phyloP scores from a whole-genome alignment of 2,329 filamentous ascomycete genomes.

The Zymoseptoria crescenta region DNA sequence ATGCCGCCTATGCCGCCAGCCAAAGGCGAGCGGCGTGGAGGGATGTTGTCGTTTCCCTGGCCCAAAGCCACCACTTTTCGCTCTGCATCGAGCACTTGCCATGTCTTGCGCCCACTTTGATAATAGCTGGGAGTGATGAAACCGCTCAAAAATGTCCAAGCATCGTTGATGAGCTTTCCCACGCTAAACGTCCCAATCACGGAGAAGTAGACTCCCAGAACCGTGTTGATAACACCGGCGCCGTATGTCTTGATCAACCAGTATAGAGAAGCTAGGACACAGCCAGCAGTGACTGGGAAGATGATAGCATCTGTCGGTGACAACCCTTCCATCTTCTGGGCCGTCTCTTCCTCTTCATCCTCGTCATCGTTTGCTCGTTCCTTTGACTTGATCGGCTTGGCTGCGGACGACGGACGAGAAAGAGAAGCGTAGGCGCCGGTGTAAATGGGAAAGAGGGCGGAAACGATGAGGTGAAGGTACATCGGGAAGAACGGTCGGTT shows the following conservation, averaged over 20 bases:
- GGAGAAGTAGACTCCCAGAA: slow-evolving; percentile 78
- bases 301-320: slow-evolving; percentile 73
- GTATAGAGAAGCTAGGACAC: slow-evolving; percentile 68
- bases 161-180: slow-evolving; percentile 64
- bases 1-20: slow-evolving; percentile 44
- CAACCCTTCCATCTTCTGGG: slow-evolving; percentile 59
- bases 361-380: slow-evolving; percentile 31
- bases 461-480: slow-evolving; percentile 55
- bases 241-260: slow-evolving; percentile 86
- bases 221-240: slow-evolving; percentile 69
- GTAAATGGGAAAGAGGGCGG: slow-evolving; percentile 76
- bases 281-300: slow-evolving; percentile 70
- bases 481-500: slow-evolving; percentile 44
- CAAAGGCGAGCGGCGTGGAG: slow-evolving; percentile 40
- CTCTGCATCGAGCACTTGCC: slow-evolving; percentile 36
- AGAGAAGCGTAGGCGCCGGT: slow-evolving; percentile 79
- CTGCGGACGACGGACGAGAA: slow-evolving; percentile 72
- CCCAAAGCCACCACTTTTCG: slow-evolving; percentile 24
- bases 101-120: slow-evolving; percentile 44
- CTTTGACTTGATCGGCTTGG: slow-evolving; percentile 44
- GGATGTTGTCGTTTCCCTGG: slow-evolving; percentile 1
- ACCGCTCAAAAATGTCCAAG: slow-evolving; percentile 54
- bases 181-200: slow-evolving; percentile 71
- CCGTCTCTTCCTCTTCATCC: slow-evolving; percentile 47
- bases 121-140: slow-evolving; percentile 70